Conservation (phyloP, 106 monocot genomes). For the Allium cepa region DNA sequence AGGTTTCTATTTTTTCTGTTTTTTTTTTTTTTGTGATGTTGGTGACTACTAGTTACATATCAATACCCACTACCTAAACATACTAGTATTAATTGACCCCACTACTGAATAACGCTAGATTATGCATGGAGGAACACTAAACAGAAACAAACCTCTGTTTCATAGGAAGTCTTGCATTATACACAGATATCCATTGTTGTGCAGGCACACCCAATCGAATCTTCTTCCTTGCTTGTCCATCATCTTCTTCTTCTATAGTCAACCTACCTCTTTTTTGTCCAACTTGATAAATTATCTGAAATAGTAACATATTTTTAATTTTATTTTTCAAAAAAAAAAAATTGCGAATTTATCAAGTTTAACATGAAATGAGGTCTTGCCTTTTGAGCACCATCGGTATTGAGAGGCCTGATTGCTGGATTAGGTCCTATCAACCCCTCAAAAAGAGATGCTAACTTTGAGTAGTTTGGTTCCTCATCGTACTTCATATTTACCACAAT, state of each 20-base stretch:
- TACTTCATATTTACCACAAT: slow-evolving; percentile 70
- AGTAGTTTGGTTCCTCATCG: slow-evolving; percentile 83
- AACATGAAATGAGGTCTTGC: slow-evolving; percentile 13
- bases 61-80: too few species aligned
- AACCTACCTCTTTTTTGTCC: slow-evolving; percentile 76
- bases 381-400: slow-evolving; percentile 82
- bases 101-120: too few species aligned
- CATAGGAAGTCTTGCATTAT: slow-evolving; percentile 80
- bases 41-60: too few species aligned
- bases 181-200: slow-evolving; percentile 87
- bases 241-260: slow-evolving; percentile 47
- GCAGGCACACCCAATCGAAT: slow-evolving; percentile 67
- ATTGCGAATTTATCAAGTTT: neutral
- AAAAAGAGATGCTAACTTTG: slow-evolving; percentile 63
- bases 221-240: slow-evolving; percentile 60
- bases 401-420: slow-evolving; percentile 65
- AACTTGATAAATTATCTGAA: slow-evolving; percentile 37
- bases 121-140: too few species aligned
- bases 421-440: slow-evolving; percentile 68
- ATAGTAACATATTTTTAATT: neutral
- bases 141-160: slow-evolving; percentile 50
- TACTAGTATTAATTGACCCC: too few species aligned
- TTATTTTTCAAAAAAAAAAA: neutral
- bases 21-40: too few species aligned
- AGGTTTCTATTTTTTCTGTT: too few species aligned